phyloP scores from a whole-genome alignment of 2,329 filamentous ascomycete species.

The Penicillium capsulatum region DNA sequence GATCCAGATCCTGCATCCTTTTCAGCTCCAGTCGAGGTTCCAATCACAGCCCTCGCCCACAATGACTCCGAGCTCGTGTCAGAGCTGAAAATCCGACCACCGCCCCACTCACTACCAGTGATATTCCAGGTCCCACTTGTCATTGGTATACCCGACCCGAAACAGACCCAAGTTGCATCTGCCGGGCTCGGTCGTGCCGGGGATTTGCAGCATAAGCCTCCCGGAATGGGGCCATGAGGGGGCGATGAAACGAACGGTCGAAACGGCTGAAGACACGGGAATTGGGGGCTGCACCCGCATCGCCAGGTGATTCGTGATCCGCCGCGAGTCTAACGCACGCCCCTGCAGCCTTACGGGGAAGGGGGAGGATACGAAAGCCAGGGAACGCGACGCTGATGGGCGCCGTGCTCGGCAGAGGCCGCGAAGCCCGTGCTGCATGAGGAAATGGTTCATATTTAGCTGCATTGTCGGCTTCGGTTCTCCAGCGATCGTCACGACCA shows the following conservation, averaged over 20 bases:
- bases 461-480: conserved; percentile 2
- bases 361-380: not conserved
- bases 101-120: not conserved
- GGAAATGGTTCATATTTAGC: not conserved
- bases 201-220: conserved; percentile 3
- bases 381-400: conserved; percentile 6
- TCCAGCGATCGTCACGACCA: conserved; percentile 1
- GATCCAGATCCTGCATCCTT: not conserved
- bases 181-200: conserved; percentile 1
- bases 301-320: conserved; percentile 12
- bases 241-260: not conserved
- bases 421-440: not conserved
- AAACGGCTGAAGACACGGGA: not conserved
- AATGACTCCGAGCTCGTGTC: conserved; percentile 5
- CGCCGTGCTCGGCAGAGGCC: conserved; percentile 4
- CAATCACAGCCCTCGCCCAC: not conserved
- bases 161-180: conserved; percentile 3
- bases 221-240: not conserved
- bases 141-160: conserved; percentile 9
- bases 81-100: conserved; percentile 13
- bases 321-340: conserved; percentile 16
- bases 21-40: not conserved
- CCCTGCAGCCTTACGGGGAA: conserved; percentile 23
- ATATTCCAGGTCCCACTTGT: not conserved
- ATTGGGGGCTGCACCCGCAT: conserved; percentile 9